phyloP scores from a whole-genome alignment of 1,139 yeast genomes.

The Pichia terricola region DNA sequence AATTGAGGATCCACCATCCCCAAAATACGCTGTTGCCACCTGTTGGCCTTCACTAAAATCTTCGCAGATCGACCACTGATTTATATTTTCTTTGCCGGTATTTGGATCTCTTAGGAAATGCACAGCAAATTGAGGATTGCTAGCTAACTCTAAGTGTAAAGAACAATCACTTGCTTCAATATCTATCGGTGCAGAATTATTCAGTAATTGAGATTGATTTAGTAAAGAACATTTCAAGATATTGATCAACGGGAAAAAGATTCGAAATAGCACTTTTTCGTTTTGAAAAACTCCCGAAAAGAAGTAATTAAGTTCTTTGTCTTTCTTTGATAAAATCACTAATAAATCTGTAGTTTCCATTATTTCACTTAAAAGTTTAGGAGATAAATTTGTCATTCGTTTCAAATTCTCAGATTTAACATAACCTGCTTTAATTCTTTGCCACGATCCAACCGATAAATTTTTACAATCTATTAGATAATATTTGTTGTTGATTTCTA shows the following conservation, averaged over 20 bases:
- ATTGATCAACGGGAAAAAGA: slow-evolving; percentile 51
- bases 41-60: slow-evolving; percentile 79
- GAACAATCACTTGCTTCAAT: slow-evolving; percentile 12
- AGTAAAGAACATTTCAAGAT: slow-evolving; percentile 39
- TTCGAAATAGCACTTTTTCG: slow-evolving; percentile 58
- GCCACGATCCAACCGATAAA: slow-evolving; percentile 72
- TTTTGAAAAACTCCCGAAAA: slow-evolving; percentile 60
- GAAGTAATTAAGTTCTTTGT: slow-evolving; percentile 64
- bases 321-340: slow-evolving; percentile 57
- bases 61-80: slow-evolving; percentile 77
- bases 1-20: slow-evolving; percentile 40
- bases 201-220: slow-evolving; percentile 28
- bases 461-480: slow-evolving; percentile 58
- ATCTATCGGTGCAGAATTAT: slow-evolving; percentile 3
- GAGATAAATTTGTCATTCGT: slow-evolving; percentile 52
- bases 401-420: slow-evolving; percentile 32
- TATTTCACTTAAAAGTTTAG: slow-evolving; percentile 48
- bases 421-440: slow-evolving; percentile 57
- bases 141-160: slow-evolving; percentile 24
- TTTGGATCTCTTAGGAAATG: slow-evolving; percentile 45
- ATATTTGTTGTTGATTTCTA: slow-evolving; percentile 56
- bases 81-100: slow-evolving; percentile 33
- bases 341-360: slow-evolving; percentile 62
- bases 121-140: slow-evolving; percentile 69
- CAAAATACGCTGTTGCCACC: slow-evolving; percentile 54